Evolutionary conservation across 306 rosid genomes (phyloP), one percentile per base, ranked within the genome.

Genomic region (Begonia peltatifolia): DNA sequence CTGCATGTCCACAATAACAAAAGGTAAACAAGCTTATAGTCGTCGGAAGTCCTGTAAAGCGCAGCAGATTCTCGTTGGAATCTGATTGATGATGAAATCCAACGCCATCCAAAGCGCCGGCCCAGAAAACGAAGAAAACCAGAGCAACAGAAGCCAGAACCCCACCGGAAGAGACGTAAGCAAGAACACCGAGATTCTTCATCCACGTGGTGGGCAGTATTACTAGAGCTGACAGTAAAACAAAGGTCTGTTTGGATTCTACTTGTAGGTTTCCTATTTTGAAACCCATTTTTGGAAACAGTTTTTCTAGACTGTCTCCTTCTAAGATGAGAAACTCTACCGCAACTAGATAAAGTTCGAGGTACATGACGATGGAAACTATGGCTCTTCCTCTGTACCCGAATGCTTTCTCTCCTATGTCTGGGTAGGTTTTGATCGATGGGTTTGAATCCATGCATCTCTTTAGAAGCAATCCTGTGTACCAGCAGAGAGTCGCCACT

Each of bases 191-290:
- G 65, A 86, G 38, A 30, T 53, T 77, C 74, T 61, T 79, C 43
- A 82, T 9, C 86, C 95, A 86, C 2, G 95, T 80, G 0, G 95
- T 79, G 35, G 88, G 93, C 14, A 86, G 15, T 52, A 82, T 63
- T 9, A 71, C 43, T 6, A 82, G 58, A 10, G 83, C 74, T 13
- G 80, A 42, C 7, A 76, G 55, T 15, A 86, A 4, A 53, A 81
- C 66, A 58, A 77, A 86, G 23, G 72, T 63, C 30, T 54, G 50
- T 42, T 65, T 70, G 11, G 83, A 76, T 60, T 53, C 69, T 15
- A 81, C 49, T 53, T 46, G 36, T 36, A 75, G 14, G 18, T 66
- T 59, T 15, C 35, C 74, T 4, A 81, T 15, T 58, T 55, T 70
- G 46, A 85, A 57, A 12, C 43, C 59, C 55, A 47, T 41, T 50